phyloP scores from a whole-genome alignment of 495 filamentous ascomycete species.

The Darksidea phi region DNA sequence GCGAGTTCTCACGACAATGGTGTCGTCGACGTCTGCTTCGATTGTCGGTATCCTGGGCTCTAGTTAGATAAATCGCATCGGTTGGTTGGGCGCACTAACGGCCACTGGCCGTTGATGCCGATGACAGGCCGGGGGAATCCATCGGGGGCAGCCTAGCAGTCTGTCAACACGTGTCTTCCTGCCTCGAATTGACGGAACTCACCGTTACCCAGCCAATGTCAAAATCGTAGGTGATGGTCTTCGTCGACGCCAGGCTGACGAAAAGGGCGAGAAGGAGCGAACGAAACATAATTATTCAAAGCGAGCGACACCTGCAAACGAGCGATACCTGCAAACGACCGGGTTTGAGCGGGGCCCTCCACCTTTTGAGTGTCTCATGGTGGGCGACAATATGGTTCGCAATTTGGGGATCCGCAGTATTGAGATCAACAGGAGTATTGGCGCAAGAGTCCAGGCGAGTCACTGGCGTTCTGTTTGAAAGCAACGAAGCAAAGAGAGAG shows the following conservation, averaged over 20 bases:
- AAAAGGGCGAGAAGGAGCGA: not conserved
- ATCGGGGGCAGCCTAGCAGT: conserved; percentile 20
- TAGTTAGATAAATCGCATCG: not conserved
- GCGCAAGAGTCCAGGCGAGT: too few species aligned
- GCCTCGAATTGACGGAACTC: not conserved
- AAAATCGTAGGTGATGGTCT: conserved; percentile 16
- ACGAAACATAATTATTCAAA: not conserved
- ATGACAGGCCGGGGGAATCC: conserved; percentile 30
- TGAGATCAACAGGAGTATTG: too few species aligned
- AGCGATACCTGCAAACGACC: not conserved
- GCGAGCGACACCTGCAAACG: not conserved
- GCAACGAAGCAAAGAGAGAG: too few species aligned
- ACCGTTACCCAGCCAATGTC: conserved; percentile 29
- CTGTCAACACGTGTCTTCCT: not conserved
- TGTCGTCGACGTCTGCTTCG: conserved; percentile 27
- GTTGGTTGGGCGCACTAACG: conserved; percentile 3
- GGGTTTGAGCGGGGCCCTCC: too few species aligned
- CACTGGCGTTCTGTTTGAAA: too few species aligned
- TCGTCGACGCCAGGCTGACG: not conserved
- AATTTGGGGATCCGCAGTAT: too few species aligned
- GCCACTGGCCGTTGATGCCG: conserved; percentile 36
- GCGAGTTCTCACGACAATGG: conserved; percentile 21
- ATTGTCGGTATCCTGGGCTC: conserved; percentile 22
- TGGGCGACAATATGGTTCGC: too few species aligned
- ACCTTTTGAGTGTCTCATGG: too few species aligned